Evolutionary conservation across 2,329 filamentous ascomycete genomes (phyloP).

Genomic region (Fonsecaea multimorphosa): DNA sequence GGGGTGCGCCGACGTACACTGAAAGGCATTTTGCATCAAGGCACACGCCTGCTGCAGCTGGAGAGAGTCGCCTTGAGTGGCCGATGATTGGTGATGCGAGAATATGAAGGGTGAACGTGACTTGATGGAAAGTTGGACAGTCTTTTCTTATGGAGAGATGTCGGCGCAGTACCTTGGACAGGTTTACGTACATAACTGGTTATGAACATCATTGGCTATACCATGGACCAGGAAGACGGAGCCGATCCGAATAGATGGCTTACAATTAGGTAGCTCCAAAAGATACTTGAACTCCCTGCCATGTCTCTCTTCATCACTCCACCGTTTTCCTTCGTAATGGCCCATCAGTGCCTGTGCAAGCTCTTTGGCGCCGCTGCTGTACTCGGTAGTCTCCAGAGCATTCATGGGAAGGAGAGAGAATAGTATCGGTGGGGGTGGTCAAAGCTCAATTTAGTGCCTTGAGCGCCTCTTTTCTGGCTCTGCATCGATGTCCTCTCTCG

Average conservation of each 20-base stretch:
- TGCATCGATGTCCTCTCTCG: background rate
- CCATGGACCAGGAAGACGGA: too few relatives aligned
- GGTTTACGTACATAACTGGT: background rate
- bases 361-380: too few relatives aligned
- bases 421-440: background rate
- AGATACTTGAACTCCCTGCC: too few relatives aligned
- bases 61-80: too few relatives aligned
- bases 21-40: background rate
- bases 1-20: too few relatives aligned
- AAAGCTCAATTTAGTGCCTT: background rate
- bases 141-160: background rate
- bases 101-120: background rate
- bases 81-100: background rate
- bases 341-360: too few relatives aligned
- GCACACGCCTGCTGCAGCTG: too few relatives aligned
- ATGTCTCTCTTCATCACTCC: too few relatives aligned
- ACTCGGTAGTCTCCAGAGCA: background rate
- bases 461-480: background rate
- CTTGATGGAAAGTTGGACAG: background rate
- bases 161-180: background rate
- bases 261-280: too few relatives aligned
- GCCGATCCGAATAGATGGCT: too few relatives aligned
- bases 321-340: too few relatives aligned
- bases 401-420: background rate
- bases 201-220: background rate